Conservation (phyloP, 2,329 filamentous ascomycete genomes). For the Chaetomium olivaceum region DNA sequence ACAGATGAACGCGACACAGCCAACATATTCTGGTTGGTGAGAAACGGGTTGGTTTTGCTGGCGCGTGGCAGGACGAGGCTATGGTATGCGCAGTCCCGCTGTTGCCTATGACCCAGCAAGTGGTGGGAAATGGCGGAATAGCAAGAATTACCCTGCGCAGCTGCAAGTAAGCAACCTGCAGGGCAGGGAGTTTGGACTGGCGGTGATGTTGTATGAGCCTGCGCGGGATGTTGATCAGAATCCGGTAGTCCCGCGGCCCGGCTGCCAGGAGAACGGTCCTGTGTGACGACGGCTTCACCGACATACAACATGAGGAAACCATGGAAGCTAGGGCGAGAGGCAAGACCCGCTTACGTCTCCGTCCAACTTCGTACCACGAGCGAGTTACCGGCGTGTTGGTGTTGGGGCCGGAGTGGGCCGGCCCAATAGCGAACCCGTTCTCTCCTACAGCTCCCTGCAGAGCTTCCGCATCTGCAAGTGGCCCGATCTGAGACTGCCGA, state of each 20-base stretch:
- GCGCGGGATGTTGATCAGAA: constrained; percentile 5
- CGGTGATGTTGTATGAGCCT: not conserved
- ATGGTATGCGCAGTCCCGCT: not conserved
- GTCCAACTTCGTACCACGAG: not conserved
- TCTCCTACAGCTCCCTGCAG: constrained; percentile 8
- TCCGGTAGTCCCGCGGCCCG: constrained; percentile 2
- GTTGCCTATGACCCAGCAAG: constrained; percentile 4
- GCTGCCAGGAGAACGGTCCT: constrained; percentile 1
- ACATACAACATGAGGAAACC: not conserved
- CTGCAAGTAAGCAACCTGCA: constrained; percentile 6
- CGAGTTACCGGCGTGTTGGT: constrained; percentile 7
- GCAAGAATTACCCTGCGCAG: not conserved
- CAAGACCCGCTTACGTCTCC: not conserved
- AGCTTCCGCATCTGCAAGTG: not conserved
- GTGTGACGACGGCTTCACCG: constrained; percentile 5
- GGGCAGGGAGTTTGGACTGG: not conserved
- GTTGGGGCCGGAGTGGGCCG: constrained; percentile 1
- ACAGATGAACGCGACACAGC: not conserved
- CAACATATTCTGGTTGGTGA: not conserved
- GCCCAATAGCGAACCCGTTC: not conserved
- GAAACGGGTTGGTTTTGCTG: not conserved
- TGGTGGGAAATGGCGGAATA: not conserved
- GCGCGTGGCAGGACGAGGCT: constrained; percentile 12
- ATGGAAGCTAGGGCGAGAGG: not conserved
- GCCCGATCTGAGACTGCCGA: constrained; percentile 11